Evolutionary conservation across 129 eudicot species (phyloP).

Genomic region (Escallonia herrerae): DNA sequence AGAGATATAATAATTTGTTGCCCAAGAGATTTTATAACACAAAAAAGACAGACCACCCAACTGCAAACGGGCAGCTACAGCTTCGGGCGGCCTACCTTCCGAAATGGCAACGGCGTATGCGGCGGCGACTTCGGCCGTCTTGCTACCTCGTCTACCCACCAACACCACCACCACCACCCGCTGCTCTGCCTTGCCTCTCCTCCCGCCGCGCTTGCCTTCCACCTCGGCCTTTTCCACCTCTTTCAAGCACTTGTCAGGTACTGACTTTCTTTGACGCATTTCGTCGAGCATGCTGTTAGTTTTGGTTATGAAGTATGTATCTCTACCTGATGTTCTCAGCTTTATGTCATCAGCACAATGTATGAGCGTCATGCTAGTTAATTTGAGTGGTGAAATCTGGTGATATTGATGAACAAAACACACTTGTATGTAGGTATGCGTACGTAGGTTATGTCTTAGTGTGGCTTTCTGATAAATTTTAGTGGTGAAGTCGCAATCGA

Average conservation of each 20-base stretch:
- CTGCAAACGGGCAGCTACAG: conserved; percentile 15
- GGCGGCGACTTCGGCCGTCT: conserved; percentile 40
- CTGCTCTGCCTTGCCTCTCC: conserved; percentile 44
- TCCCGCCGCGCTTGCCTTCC: conserved; percentile 38
- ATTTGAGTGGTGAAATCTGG: no score
- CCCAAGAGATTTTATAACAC: neutral
- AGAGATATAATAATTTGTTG: neutral
- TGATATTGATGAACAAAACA: no score
- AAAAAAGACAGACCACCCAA: neutral
- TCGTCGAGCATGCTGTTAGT: conserved; percentile 16
- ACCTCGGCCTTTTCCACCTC: conserved; percentile 23
- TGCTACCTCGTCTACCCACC: conserved; percentile 25
- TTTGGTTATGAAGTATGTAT: no score
- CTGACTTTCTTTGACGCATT: conserved; percentile 15
- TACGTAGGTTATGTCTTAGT: no score
- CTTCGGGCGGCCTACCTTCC: neutral
- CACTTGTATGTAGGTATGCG: no score
- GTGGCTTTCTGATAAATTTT: no score
- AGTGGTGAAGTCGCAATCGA: no score
- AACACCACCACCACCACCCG: conserved; percentile 11
- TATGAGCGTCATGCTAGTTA: no score
- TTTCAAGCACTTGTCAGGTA: conserved; percentile 41
- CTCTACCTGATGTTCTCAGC: no score
- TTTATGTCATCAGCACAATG: no score
- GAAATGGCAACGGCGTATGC: conserved; percentile 28